Evolutionary conservation across 148 eudicot genomes (phyloP).

Genomic region (Chenopodium quinoa): DNA sequence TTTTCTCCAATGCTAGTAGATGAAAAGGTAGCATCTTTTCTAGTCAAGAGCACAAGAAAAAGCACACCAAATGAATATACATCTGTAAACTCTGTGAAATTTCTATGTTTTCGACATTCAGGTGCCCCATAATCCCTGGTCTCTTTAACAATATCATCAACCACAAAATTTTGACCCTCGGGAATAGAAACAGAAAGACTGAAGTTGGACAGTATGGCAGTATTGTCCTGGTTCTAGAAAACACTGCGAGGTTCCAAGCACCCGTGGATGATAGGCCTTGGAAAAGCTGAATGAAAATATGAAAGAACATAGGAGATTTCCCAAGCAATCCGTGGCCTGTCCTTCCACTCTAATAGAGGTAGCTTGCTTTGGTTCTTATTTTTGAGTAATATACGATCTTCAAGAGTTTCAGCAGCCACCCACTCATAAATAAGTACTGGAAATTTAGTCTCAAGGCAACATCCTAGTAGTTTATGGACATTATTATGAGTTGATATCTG

Average conservation of each 20-base stretch:
- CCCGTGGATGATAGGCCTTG: slow-evolving; percentile 7
- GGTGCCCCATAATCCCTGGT: not conserved
- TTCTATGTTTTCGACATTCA: not conserved
- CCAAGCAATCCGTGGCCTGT: not conserved
- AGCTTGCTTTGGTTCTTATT: not conserved
- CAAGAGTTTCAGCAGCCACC: not conserved
- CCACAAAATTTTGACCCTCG: not conserved
- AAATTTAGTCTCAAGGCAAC: not conserved
- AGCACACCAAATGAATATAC: slow-evolving; percentile 11
- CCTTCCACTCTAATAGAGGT: not conserved
- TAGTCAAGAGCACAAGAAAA: slow-evolving; percentile 11
- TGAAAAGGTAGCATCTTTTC: not conserved
- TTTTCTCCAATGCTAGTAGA: too few species aligned
- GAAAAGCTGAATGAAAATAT: slow-evolving; percentile 14
- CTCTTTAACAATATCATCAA: too few species aligned
- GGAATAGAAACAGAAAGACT: not conserved
- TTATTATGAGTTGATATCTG: not conserved
- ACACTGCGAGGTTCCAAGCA: not conserved
- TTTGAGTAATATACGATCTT: not conserved
- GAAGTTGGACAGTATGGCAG: slow-evolving; percentile 4
- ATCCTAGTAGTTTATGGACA: slow-evolving; percentile 17
- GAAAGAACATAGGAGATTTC: slow-evolving; percentile 6
- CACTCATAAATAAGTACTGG: slow-evolving; percentile 14
- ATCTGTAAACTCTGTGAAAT: not conserved
- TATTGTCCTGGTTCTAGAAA: not conserved